phyloP scores from a whole-genome alignment of 1,139 yeast genomes.

The Yamadazyma atmosphaerica region DNA sequence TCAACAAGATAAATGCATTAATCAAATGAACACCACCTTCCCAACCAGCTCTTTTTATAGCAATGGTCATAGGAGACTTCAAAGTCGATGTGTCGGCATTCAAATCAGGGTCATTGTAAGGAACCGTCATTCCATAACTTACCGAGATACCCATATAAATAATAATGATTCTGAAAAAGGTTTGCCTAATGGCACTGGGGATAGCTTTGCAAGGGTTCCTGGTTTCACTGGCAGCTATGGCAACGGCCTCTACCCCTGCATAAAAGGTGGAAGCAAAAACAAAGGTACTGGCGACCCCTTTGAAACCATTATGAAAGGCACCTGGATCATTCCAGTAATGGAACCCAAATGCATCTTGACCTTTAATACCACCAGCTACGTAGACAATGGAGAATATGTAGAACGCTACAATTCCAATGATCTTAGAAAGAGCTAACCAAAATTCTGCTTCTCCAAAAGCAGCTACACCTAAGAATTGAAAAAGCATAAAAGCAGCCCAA shows the following conservation, averaged over 20 bases:
- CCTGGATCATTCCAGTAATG: conserved; percentile 56
- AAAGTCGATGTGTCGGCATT: conserved; percentile 26
- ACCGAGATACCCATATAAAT: conserved; percentile 58
- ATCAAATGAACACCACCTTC: conserved; percentile 48
- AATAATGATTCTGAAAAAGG: conserved; percentile 51
- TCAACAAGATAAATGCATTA: conserved; percentile 51
- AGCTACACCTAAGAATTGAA: conserved; percentile 57
- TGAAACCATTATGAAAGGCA: conserved; percentile 53
- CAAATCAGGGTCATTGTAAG: conserved; percentile 46
- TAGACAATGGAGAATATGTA: conserved; percentile 60
- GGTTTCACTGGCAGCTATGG: conserved; percentile 58
- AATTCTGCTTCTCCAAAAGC: conserved; percentile 70
- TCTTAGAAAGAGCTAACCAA: conserved; percentile 60
- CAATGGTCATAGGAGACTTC: conserved; percentile 46
- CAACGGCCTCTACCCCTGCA: conserved; percentile 59
- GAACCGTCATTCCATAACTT: conserved; percentile 55
- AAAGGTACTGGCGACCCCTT: conserved; percentile 68
- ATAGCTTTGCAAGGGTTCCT: conserved; percentile 55
- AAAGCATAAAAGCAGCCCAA: conserved; percentile 53
- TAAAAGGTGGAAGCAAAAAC: conserved; percentile 67
- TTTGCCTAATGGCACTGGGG: conserved; percentile 60
- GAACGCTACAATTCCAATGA: conserved; percentile 55
- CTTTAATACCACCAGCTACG: conserved; percentile 66
- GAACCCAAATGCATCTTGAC: conserved; percentile 52
- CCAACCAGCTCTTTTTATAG: conserved; percentile 50